phyloP scores from a whole-genome alignment of 805 yeast species.

The Pichia occidentalis region DNA sequence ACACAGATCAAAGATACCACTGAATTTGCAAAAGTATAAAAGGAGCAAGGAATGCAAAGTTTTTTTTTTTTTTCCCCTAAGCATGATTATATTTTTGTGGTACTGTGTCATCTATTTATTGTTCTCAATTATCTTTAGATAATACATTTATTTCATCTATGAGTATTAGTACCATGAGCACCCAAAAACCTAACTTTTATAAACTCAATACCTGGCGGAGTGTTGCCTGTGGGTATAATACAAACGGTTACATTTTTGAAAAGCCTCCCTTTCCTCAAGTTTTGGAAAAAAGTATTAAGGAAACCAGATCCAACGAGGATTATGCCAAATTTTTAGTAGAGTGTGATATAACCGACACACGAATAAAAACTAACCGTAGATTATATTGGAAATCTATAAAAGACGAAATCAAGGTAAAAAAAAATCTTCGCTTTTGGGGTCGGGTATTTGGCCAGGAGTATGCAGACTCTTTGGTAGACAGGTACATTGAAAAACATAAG shows the following conservation, averaged over 20 bases:
- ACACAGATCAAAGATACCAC: too few relatives aligned
- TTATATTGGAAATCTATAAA: slow-evolving; percentile 4
- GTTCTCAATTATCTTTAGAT: too few relatives aligned
- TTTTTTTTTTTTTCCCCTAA: too few relatives aligned
- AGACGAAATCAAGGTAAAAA: neutral
- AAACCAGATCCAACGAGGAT: slow-evolving; percentile 1
- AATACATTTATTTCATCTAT: too few relatives aligned
- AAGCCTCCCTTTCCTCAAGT: slow-evolving; percentile 1
- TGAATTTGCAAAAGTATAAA: too few relatives aligned
- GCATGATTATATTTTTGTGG: too few relatives aligned
- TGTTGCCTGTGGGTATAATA: neutral
- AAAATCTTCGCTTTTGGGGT: slow-evolving; percentile 4
- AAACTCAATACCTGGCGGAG: neutral
- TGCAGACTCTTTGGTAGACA: slow-evolving; percentile 3
- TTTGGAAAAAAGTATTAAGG: neutral
- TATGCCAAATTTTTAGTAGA: slow-evolving; percentile 1
- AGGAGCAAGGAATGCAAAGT: too few relatives aligned
- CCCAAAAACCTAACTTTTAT: neutral
- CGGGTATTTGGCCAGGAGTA: slow-evolving; percentile 2
- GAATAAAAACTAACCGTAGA: slow-evolving; percentile 3
- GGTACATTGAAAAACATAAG: slow-evolving; percentile 1
- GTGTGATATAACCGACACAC: slow-evolving; percentile 6
- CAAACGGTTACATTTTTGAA: slow-evolving; percentile 4
- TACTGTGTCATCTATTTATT: too few relatives aligned
- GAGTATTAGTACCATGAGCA: neutral